phyloP scores from a whole-genome alignment of 129 eudicot species.

The Artemisia annua region DNA sequence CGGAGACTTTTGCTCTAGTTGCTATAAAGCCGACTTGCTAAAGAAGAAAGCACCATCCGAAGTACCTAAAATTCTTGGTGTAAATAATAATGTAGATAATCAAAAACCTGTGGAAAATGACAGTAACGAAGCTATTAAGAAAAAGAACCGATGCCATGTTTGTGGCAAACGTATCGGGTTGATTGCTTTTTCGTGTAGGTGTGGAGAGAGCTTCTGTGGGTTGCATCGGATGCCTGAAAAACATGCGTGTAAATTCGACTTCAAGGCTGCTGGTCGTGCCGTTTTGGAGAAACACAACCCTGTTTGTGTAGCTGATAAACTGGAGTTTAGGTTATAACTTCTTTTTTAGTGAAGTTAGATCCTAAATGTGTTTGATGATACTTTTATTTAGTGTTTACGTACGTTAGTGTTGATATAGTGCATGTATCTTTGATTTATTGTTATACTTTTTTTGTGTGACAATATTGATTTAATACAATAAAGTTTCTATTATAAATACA shows the following conservation, averaged over 20 bases:
- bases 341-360: too few relatives aligned
- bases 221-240: conserved; percentile 34
- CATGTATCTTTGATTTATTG: too few relatives aligned
- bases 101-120: not conserved
- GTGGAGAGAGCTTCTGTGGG: conserved; percentile 16
- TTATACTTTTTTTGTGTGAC: too few relatives aligned
- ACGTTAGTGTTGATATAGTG: too few relatives aligned
- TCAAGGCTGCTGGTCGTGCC: conserved; percentile 17
- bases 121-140: not conserved
- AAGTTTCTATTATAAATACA: too few relatives aligned
- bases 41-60: not conserved
- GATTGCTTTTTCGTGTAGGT: conserved; percentile 3
- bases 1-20: conserved; percentile 1
- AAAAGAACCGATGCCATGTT: not conserved
- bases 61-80: not conserved
- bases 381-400: too few relatives aligned
- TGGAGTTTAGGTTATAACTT: conserved; percentile 17
- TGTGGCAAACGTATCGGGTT: conserved; percentile 9
- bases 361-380: too few relatives aligned
- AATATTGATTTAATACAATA: too few relatives aligned
- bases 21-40: not conserved
- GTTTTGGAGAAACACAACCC: conserved; percentile 23
- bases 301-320: conserved; percentile 22
- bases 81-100: not conserved
- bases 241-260: conserved; percentile 32